phyloP scores from a whole-genome alignment of 208 protist species.

The Trypanosoma platydactyli region DNA sequence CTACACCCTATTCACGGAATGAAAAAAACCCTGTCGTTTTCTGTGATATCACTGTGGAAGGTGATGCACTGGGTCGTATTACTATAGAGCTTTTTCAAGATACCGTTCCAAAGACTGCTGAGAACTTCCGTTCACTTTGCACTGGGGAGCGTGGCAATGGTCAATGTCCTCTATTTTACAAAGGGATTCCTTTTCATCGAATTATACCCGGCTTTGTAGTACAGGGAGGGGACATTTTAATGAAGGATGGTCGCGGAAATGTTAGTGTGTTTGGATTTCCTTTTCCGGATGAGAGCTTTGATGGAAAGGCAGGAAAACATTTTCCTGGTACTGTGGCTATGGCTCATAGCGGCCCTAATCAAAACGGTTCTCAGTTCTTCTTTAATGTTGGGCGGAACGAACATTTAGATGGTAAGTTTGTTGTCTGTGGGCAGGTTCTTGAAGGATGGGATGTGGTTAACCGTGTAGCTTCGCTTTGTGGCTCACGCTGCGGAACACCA shows the following conservation, averaged over 20 bases:
- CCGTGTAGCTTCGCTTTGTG: conserved; percentile 51
- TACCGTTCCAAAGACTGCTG: conserved; percentile 87
- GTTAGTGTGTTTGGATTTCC: conserved; percentile 93
- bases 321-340: conserved; percentile 83
- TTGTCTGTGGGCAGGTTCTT: conserved; percentile 90
- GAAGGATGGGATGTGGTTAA: conserved; percentile 85
- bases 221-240: conserved; percentile 95
- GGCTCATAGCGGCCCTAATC: conserved; percentile 84
- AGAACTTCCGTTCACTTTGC: conserved; percentile 95
- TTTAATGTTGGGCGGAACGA: conserved; percentile 83
- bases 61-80: conserved; percentile 73
- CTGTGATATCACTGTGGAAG: conserved; percentile 85
- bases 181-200: conserved; percentile 94
- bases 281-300: conserved; percentile 95
- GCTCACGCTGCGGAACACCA: conserved; percentile 81
- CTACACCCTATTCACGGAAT: conserved; percentile 65
- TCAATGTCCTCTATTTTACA: conserved; percentile 86
- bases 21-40: conserved; percentile 80
- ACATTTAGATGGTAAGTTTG: conserved; percentile 91
- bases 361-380: conserved; percentile 93
- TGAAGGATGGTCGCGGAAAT: conserved; percentile 92
- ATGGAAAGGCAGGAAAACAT: conserved; percentile 89
- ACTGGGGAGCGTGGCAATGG: conserved; percentile 85
- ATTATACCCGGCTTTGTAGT: conserved; percentile 95
- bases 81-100: conserved; percentile 93